Base-by-base conservation (phyloP, 352 stramenopile genomes). In the Lagenidium giganteum region DNA sequence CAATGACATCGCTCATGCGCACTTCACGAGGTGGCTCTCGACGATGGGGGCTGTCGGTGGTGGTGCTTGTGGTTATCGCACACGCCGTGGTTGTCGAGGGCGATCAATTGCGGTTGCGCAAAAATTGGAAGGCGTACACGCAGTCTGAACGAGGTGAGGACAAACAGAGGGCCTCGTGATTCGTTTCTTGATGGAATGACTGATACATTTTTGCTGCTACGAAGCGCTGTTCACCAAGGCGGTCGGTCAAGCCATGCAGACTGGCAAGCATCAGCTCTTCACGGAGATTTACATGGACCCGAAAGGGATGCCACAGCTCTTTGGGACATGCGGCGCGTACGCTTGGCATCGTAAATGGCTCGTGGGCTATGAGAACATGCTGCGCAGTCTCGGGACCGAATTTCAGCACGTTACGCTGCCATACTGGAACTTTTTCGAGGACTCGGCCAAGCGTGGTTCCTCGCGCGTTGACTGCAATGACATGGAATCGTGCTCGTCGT, bases 281-380 rank as follows among this genome's bases (percentile, higher is more conserved):
- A 69, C 71, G 30, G 51, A 76, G 26, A 46, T 83, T 11, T 80
- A 80, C 47, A 78, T 80, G 67, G 56, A 82, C 23, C 26, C 40
- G 2, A 32, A 28, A 6, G 59, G 61, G 41, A 45, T 79, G 21
- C 33, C 61, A 4, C 51, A 61, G 32, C 69, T 80, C 3, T 67
- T 62, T 8, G 51, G 47, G 24, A 80, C 63, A 2, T 85, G 75
- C 18, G 68, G 73, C 16, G 68, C 70, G 8, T 57, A 68, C 0
- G 67, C 67, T 11, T 87, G 75, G 75, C 74, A 87, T 46, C 75
- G 75, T 36, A 83, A 81, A 48, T 87, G 64, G 28, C 42, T 87
- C 27, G 51, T 80, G 18, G 75, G 60, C 3, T 87, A 85, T 38
- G 75, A 85, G 51, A 85, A 62, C 54, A 87, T 87, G 75, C 51